Evolutionary conservation across 176 grass and related monocot genomes (phyloP).

Genomic region (Calamus simplicifolius): DNA sequence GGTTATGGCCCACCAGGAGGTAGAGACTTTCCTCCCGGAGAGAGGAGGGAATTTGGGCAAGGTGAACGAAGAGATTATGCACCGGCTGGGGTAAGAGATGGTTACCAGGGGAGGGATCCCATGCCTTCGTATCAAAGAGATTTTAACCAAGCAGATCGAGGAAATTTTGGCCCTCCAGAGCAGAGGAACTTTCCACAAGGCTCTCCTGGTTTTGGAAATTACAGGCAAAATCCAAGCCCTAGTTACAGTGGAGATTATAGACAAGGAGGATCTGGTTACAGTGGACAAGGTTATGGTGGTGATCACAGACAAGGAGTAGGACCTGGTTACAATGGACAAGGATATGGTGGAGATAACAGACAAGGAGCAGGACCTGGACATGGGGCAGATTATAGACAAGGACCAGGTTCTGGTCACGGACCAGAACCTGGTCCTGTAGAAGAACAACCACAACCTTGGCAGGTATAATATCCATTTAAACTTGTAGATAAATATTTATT

Average conservation of each 20-base stretch:
- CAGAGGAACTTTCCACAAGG: slow-evolving; percentile 38
- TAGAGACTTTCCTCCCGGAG: slow-evolving; percentile 15
- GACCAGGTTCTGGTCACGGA: slow-evolving; percentile 1
- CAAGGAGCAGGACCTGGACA: slow-evolving; percentile 11
- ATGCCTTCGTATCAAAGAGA: slow-evolving; percentile 30
- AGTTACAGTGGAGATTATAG: slow-evolving; percentile 2
- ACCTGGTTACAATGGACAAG: background rate
- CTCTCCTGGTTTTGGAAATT: slow-evolving; percentile 28
- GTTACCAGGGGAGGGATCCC: slow-evolving; percentile 12
- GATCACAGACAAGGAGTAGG: background rate
- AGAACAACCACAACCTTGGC: slow-evolving; percentile 40
- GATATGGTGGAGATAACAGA: slow-evolving; percentile 19
- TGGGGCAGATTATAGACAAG: slow-evolving; percentile 35
- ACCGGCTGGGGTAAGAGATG: background rate
- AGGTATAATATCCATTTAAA: slow-evolving; percentile 27
- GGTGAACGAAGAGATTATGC: slow-evolving; percentile 2
- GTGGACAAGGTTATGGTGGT: slow-evolving; percentile 14
- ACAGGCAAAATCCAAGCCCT: slow-evolving; percentile 20
- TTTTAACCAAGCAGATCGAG: slow-evolving; percentile 37
- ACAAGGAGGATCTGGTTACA: slow-evolving; percentile 26
- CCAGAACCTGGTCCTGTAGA: slow-evolving; percentile 22
- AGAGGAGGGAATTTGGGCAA: slow-evolving; percentile 15
- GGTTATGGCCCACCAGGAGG: slow-evolving; percentile 25
- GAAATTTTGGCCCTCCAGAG: slow-evolving; percentile 44
- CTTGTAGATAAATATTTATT: no score